phyloP scores from a whole-genome alignment of 2,329 filamentous ascomycete genomes.

The Colletotrichum tropicale region DNA sequence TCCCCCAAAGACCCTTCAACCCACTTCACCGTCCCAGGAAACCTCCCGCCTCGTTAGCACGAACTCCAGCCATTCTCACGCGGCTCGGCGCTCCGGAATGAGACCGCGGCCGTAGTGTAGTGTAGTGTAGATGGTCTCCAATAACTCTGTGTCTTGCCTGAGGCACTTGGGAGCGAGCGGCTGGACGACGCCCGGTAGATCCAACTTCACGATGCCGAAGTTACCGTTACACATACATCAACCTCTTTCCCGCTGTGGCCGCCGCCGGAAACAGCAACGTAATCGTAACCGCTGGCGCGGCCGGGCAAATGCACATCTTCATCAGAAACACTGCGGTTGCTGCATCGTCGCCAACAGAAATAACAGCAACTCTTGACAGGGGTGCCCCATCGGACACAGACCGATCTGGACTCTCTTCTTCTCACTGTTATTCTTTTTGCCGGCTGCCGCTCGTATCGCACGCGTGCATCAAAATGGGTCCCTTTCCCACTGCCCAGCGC shows the following conservation, averaged over 20 bases:
- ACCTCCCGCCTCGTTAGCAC: constrained; percentile 1
- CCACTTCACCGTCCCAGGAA: not conserved
- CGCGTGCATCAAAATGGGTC: not conserved
- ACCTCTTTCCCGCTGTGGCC: not conserved
- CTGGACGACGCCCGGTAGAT: not conserved
- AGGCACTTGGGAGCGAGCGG: not conserved
- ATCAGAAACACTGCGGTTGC: not conserved
- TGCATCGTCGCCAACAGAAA: constrained; percentile 12
- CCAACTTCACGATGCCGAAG: not conserved
- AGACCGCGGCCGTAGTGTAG: not conserved
- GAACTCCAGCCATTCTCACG: not conserved
- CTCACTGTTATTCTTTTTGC: not conserved
- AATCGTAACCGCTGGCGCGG: not conserved
- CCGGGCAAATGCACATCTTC: not conserved
- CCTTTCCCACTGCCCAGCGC: not conserved
- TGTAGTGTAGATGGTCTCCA: too few species aligned
- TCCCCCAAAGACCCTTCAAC: not conserved
- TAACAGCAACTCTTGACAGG: not conserved
- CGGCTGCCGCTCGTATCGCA: constrained; percentile 19
- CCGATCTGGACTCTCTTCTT: constrained; percentile 13
- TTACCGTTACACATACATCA: not conserved
- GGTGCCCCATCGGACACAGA: constrained; percentile 12
- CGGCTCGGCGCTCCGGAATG: not conserved
- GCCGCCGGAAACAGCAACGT: not conserved
- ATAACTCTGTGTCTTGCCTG: not conserved